Evolutionary conservation across 1,284 basidiomycete genomes (phyloP), one percentile per base, ranked within the genome.

Genomic region (Ceratobasidium sp.): DNA sequence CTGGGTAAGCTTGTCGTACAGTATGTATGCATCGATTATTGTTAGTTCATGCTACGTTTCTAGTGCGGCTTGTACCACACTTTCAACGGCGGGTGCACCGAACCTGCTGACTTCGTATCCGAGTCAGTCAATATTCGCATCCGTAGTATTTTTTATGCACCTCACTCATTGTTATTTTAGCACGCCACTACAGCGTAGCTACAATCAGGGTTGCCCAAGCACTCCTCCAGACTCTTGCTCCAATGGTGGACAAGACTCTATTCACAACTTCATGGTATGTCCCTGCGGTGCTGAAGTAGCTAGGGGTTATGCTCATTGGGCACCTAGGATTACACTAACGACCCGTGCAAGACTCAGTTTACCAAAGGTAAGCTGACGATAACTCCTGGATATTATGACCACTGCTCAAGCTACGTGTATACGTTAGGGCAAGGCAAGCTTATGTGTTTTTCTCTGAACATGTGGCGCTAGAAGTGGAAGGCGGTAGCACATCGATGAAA

Each of bases 31-130:
- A 13, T 35, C 35, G 8, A 18, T 9, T 13, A 16, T 28, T 21
- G 18, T 28, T 58, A 8, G 28, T n/a, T 58, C 3, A n/a, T 2
- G 8, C 16, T 9, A 13, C 9, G 16, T 18, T n/a, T 38, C 26
- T 35, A 58, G 55, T 28, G 30, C 18, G 55, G 55, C 26, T 58
- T 58, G 55, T 58, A 38, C 32, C 55, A 58, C n/a, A 58, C 55
- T 18, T 58, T 58, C 55, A 16, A 58, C 32, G 55, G 55, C 32
- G 55, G 55, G n/a, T 58, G 55, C 32, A 35, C 55, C 30, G 55
- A 58, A 4, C 18, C 47, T 23, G 47, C 5, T 35, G 55, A 41
- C 32, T 18, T 35, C n/a, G 55, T 58, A 7, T 35, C 28, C 55
- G 55, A 58, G 55, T 58, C 2, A 38, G 55, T 58, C 35, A 7